phyloP scores from a whole-genome alignment of 768 basidiomycete genomes.

The Xanthoconium stramineum region DNA sequence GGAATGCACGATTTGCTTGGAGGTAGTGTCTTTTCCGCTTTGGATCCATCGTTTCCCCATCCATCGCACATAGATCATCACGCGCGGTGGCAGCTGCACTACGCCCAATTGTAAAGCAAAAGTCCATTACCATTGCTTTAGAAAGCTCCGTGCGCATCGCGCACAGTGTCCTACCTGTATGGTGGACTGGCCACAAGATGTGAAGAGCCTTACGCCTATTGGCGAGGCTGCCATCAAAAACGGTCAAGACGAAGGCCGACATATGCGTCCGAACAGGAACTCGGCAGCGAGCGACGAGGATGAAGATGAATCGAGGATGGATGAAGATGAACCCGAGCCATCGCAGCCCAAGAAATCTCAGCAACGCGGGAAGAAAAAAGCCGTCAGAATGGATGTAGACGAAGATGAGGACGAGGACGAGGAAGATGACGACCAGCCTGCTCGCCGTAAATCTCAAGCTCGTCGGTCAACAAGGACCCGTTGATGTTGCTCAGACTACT shows the following conservation, averaged over 20 bases:
- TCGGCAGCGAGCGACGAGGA: constrained; percentile 36
- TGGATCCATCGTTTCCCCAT: not conserved
- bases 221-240: constrained; percentile 69
- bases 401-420: constrained; percentile 44
- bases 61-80: constrained; percentile 50
- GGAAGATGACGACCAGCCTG: constrained; percentile 23
- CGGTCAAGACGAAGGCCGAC: constrained; percentile 50
- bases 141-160: constrained; percentile 43
- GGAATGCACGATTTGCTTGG: constrained; percentile 73
- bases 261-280: constrained; percentile 31
- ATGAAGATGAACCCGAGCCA: constrained; percentile 31
- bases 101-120: constrained; percentile 59
- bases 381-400: constrained; percentile 41
- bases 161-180: constrained; percentile 55
- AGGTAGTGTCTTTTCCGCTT: constrained; percentile 40
- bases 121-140: constrained; percentile 66
- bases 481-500: not conserved
- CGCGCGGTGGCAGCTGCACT: constrained; percentile 62
- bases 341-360: constrained; percentile 30
- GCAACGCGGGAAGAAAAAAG: constrained; percentile 28
- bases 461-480: constrained; percentile 22
- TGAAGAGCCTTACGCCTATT: constrained; percentile 48
- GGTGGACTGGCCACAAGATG: constrained; percentile 57
- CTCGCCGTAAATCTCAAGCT: constrained; percentile 18
- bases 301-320: constrained; percentile 39